Base-by-base conservation (phyloP, 1,284 basidiomycete genomes). In the Ganoderma lingzhi region DNA sequence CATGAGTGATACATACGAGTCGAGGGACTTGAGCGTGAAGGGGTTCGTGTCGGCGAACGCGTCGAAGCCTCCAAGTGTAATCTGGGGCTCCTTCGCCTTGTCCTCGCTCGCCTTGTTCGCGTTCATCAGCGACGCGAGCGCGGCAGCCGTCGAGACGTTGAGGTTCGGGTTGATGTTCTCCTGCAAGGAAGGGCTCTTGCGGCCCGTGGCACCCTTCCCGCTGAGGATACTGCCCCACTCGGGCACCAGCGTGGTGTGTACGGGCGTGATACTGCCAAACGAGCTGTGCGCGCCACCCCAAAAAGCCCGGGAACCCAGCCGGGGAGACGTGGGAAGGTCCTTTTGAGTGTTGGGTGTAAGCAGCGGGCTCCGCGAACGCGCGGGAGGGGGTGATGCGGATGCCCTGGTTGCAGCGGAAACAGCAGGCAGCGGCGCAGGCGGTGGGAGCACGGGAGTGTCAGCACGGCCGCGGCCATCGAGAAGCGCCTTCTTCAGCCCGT, bases 151-250 rank as follows among this genome's bases (percentile, higher is more conserved):
- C 12, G 72, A 68, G 2, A 78, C 79, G 77, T 93, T 93, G 76
- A 94, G 81, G 28, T 86, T 81, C 0, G 95, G 95, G 78, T 96
- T 96, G 80, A 96, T 87, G 79, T 96, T 96, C 82, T 93, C 92
- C 78, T 92, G 88, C 70, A 88, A 80, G n/a, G 80, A 71, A 15
- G 76, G 73, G 66, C 74, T 77, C 60, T 70, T 72, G 70, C 74
- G 71, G 55, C 74, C 75, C 9, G 75, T 68, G 48, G 77, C 74
- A 0, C 80, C 80, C 69, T 81, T 82, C 61, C 79, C 79, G 58
- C 80, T 79, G 61, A 82, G 74, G n/a, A 79, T 72, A 68, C 71
- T 74, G 72, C 73, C 64, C 71, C 76, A 80, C 74, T 86, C 89
- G 1, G 95, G 94, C 37, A 95, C 88, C 65, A 96, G 85, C 0